These are phyloP conservation scores for Alternaria incomplexa DNA, from an alignment of 2,329 filamentous ascomycete species.

Conservation along the genomic window DNA sequence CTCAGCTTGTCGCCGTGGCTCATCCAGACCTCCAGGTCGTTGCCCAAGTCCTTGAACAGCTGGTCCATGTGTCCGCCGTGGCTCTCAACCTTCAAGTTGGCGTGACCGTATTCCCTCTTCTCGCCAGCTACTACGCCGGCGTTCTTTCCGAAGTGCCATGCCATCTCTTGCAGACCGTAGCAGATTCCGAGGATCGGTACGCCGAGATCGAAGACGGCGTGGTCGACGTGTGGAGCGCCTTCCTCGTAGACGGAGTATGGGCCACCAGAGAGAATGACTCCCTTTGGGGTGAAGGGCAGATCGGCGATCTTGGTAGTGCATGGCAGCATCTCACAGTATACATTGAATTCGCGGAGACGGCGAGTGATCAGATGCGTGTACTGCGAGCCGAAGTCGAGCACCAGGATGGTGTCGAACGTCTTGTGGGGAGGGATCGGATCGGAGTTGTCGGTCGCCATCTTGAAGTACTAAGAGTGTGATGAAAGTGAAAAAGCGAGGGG, in stretches of 20 bases:
- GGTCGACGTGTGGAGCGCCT: slow-evolving; percentile 79
- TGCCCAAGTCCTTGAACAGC: slow-evolving; percentile 78
- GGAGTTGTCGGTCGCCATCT: slow-evolving; percentile 48
- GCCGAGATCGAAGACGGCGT: slow-evolving; percentile 76
- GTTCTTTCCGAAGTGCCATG: slow-evolving; percentile 71
- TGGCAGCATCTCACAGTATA: slow-evolving; percentile 87
- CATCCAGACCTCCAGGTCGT: slow-evolving; percentile 80
- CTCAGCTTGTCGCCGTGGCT: slow-evolving; percentile 86
- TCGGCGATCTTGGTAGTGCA: slow-evolving; percentile 83
- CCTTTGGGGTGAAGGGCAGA: slow-evolving; percentile 79
- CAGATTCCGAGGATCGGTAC: slow-evolving; percentile 69
- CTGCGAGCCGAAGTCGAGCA: slow-evolving; percentile 75
- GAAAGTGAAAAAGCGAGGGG: slow-evolving; percentile 12
- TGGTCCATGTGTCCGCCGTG: slow-evolving; percentile 70
- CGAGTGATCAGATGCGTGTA: slow-evolving; percentile 77
- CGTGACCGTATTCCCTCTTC: slow-evolving; percentile 74
- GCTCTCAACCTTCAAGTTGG: slow-evolving; percentile 67
- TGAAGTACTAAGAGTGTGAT: slow-evolving; percentile 21
- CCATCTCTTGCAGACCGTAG: slow-evolving; percentile 74
- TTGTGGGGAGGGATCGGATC: slow-evolving; percentile 56
- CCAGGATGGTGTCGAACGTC: slow-evolving; percentile 71
- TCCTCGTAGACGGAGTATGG: slow-evolving; percentile 82
- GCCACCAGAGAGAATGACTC: slow-evolving; percentile 78
- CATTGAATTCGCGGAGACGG: slow-evolving; percentile 76
- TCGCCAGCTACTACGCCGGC: slow-evolving; percentile 67